Percentiles rank a stretch among this genome's conserved stretches.
Evolutionary conservation across 2,329 filamentous ascomycete species (phyloP).

Genomic region (Phoma sp.): DNA sequence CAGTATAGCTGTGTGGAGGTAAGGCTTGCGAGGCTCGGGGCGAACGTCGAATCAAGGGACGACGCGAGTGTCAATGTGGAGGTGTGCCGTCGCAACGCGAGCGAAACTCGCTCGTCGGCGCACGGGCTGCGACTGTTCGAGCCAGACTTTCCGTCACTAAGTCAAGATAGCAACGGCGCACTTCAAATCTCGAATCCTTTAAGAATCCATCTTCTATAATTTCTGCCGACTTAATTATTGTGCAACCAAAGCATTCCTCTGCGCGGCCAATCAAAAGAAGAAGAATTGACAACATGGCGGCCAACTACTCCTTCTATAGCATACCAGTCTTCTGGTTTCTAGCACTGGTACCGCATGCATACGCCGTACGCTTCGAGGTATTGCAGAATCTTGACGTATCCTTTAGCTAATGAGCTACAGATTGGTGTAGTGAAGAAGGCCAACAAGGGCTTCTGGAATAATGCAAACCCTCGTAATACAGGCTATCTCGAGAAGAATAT

Average conservation of each 20-base stretch:
- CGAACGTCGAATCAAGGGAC: not conserved
- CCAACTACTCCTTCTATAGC: conserved; percentile 37
- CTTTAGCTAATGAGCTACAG: not conserved
- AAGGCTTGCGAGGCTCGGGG: not conserved
- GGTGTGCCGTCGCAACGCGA: not conserved
- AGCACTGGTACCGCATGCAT: conserved; percentile 28
- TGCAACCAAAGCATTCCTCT: too few species aligned
- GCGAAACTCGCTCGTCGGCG: not conserved
- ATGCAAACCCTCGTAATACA: conserved; percentile 50
- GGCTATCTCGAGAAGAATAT: conserved; percentile 36
- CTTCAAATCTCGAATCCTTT: too few species aligned
- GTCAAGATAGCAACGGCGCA: too few species aligned
- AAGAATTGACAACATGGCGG: conserved; percentile 18
- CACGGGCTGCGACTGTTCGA: too few species aligned
- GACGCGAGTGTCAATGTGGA: not conserved
- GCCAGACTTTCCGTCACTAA: too few species aligned
- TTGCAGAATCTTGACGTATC: not conserved
- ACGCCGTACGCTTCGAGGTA: conserved; percentile 24
- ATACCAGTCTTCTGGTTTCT: conserved; percentile 37
- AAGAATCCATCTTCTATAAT: too few species aligned
- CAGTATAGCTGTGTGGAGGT: not conserved
- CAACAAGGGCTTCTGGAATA: conserved; percentile 50
- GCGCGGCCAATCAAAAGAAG: too few species aligned
- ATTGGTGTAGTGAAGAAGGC: conserved; percentile 11
- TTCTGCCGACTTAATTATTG: too few species aligned